Evolutionary conservation across 2,329 filamentous ascomycete species (phyloP), one percentile per base, ranked within the genome.

Genomic region (Botryotinia convoluta): DNA sequence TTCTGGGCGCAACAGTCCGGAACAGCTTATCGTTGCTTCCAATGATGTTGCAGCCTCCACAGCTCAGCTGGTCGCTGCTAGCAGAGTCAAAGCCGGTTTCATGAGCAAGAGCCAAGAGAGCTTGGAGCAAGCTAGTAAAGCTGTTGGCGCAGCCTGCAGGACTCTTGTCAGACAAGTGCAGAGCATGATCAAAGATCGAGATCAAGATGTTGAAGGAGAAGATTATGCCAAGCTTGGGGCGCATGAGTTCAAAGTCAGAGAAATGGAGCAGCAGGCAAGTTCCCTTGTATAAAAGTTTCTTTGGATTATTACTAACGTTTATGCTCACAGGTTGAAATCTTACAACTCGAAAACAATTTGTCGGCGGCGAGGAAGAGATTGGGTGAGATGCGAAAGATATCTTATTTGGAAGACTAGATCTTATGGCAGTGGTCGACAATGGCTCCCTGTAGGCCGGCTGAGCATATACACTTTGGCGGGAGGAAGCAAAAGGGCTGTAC

Each of bases 231-330:
- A 94, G 84, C 85, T 99, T 64, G 95, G 93, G 75, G 90, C 92
- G 45, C 95, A 98, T 83, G 96, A 99, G 85, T 98, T 99, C 87
- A 99, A 99, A 88, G 94, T 98, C 69, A 89, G 92, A 79, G 95
- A 99, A 85, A 99, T 99, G 96, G 96, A 99, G 85, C 96, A 99
- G 82, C 96, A 99, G 93, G 95, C 97, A 87, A 79, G 88, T 87
- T 62, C 29, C 73, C 71, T 61, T 51, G 62, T 59, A 57, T 74
- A 9, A 42, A 39, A 32, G 1, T 16, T 57, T 14, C 2, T 20
- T 32, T 20, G 35, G 2, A 42, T 3, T 10, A 26, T 26, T 22
- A 73, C 68, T 77, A 77, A 77, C 44, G 45, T 29, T 67, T 74
- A 45, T 70, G 71, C 57, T 63, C 77, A 76, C 80, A 97, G 94